Base-by-base conservation (phyloP, 2,329 filamentous ascomycete genomes). In the Microdochium nivale region DNA sequence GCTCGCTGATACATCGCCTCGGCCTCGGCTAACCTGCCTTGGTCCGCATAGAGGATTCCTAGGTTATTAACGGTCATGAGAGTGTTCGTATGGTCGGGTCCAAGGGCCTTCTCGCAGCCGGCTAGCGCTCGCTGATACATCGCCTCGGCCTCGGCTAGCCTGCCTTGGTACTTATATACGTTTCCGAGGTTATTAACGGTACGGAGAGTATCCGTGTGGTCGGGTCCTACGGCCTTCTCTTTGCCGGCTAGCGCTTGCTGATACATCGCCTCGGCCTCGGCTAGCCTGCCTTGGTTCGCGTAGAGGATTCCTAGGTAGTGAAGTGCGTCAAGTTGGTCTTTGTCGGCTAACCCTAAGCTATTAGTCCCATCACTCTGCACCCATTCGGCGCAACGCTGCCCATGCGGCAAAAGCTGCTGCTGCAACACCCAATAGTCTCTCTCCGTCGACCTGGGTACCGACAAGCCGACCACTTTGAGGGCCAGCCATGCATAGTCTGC, bases 201-300 rank as follows among this genome's bases (percentile, higher is more conserved):
- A n/a, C n/a, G n/a, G n/a, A n/a, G n/a, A n/a, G n/a, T n/a, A n/a
- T n/a, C n/a, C n/a, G n/a, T n/a, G n/a, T 64, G 61, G 33, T 58
- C 52, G 7, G 55, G 48, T 25, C 61, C 60, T 10, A 58, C 44
- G 4, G 50, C 51, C 51, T 57, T 56, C 54, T 63, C 58, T 1
- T 48, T 3, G 50, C 54, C 46, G 51, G 50, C 2, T 25, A 54
- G 25, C 47, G 54, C 53, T 30, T 47, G 53, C 30, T 33, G 1
- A 40, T 50, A 55, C 54, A 56, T 54, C 21, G 19, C 33, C 32
- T 57, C 27, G 13, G 50, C 50, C 50, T 21, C 35, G 48, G 19
- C 32, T 21, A 47, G 40, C 24, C n/a, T 46, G 50, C 53, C 44
- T 48, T 53, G 51, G 10, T 48, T 16, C 7, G 2, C 13, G 43